Evolutionary conservation across 2,329 filamentous ascomycete species (phyloP), one percentile per base, ranked within the genome.

Genomic region (Monilinia polystroma): DNA sequence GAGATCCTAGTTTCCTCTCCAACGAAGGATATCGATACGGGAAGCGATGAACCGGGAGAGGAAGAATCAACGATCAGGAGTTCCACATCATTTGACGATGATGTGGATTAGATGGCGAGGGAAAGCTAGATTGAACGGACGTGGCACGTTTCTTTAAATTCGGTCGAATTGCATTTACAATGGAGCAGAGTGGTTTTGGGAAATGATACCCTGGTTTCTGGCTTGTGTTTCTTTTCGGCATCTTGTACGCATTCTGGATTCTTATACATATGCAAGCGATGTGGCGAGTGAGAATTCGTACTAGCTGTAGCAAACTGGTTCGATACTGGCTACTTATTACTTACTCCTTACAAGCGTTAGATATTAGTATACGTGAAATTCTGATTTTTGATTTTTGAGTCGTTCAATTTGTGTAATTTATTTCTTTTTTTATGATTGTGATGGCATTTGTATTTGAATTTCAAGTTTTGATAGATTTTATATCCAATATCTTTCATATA

Each of bases 51-150:
- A 14, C 62, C 59, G 35, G 72, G 63, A 12, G 73, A 73, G 43
- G 72, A 60, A 12, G 73, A 73, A 26, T 60, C 72, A 57, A 72
- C 70, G 0, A 63, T 72, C 14, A 67, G 67, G 49, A 70, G 68
- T 10, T 72, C 73, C 1, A 69, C 71, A 29, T 72, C 72, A 16
- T 62, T 72, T 18, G 70, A 73, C 18, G 73, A 75, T 26, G 73
- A 73, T 20, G 67, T 54, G 51, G 65, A 58, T 23, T 69, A 68
- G 51, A 51, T 51, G n/a, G 47, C 5, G 47, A 4, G 23, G 54
- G 16, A 20, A 3, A 23, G 20, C 51, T 52, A 38, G n/a, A 23
- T 57, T 35, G 32, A 3, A 51, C 23, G 49, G 35, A 10, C 11
- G 47, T 10, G 18, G n/a, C 20, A 23, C n/a, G 29, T 29, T 59